Evolutionary conservation across 1,284 basidiomycete genomes (phyloP), one percentile per base, ranked within the genome.

Genomic region (Grifola frondosa): DNA sequence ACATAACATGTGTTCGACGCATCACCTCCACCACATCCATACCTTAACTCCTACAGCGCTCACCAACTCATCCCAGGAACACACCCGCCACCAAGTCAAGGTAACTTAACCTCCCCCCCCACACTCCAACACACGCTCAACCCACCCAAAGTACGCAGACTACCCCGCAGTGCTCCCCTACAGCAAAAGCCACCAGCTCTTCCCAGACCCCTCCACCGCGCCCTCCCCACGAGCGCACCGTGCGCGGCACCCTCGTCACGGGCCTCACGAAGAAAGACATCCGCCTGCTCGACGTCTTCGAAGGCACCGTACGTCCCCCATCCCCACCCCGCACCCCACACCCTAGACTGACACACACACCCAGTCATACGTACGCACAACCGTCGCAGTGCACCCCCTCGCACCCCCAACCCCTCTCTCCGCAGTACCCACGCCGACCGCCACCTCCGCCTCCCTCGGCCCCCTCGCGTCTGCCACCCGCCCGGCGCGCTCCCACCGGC

Each of bases 121-220:
- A 20, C 15, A 9, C 9, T 34, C 20, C 12, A 12, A 16, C 1
- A 34, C 10, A 12, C 16, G 21, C 15, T 19, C 9, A 15, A 39
- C 30, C 22, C n/a, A 31, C 42, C 17, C 6, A 5, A 51, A 87
- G 83, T 46, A 58, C 40, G 79, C 68, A 43, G 89, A 93, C 61
- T 96, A 95, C 58, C 93, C 93, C 0, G 91, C 80, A 0, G 72
- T 92, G 13, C 60, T 91, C 11, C 76, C 82, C 0, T 78, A 75
- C 46, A 58, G 63, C n/a, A 63, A 64, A 35, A 77, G 77, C 26
- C 50, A 56, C 12, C 50, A 61, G 13, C 63, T 82, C 21, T 73
- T 80, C 32, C 50, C 58, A 12, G 52, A 48, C 10, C 50, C 60
- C n/a, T 6, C 62, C 61, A 29, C 72, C 75, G 5, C 67, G 85